These are phyloP conservation scores for Suillus subalutaceus DNA, from an alignment of 768 basidiomycete genomes.

Conservation along the genomic window DNA sequence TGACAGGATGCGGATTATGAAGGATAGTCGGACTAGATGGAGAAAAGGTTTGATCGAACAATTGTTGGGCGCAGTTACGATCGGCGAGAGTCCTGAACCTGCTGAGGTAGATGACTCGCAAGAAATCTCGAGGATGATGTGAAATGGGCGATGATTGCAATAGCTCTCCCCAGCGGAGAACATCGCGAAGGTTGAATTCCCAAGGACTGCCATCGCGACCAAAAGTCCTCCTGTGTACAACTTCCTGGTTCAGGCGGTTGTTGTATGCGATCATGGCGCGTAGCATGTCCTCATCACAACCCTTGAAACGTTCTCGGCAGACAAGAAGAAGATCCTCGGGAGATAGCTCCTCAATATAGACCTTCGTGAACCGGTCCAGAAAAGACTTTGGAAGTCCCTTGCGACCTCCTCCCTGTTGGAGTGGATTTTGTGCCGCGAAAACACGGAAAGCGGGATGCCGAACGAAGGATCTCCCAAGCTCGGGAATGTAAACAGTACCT, in stretches of 20 bases:
- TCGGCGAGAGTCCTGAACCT: constrained; percentile 83
- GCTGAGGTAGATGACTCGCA: constrained; percentile 78
- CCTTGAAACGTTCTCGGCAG: constrained; percentile 73
- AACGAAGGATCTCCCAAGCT: constrained; percentile 85
- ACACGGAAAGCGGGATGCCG: constrained; percentile 94
- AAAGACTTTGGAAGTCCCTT: constrained; percentile 98
- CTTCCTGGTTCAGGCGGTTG: constrained; percentile 64
- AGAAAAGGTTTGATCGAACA: constrained; percentile 60
- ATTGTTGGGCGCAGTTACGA: constrained; percentile 47
- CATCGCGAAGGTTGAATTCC: constrained; percentile 98
- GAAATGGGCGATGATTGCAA: constrained; percentile 35
- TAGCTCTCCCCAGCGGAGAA: constrained; percentile 84
- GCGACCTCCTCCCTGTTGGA: constrained; percentile 94
- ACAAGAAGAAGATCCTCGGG: constrained; percentile 77
- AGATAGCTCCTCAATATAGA: constrained; percentile 86
- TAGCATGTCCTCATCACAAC: constrained; percentile 54
- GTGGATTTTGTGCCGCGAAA: constrained; percentile 97
- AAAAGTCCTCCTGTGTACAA: constrained; percentile 65
- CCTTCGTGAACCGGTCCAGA: constrained; percentile 97
- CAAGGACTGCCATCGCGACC: constrained; percentile 86
- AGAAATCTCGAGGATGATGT: constrained; percentile 60
- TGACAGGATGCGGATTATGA: constrained; percentile 38
- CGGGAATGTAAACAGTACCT: constrained; percentile 93
- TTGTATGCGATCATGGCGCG: constrained; percentile 86
- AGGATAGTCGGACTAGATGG: constrained; percentile 37